These are phyloP conservation scores for Venturia oleaginea DNA, from an alignment of 2,329 filamentous ascomycete genomes.

Conservation along the genomic window DNA sequence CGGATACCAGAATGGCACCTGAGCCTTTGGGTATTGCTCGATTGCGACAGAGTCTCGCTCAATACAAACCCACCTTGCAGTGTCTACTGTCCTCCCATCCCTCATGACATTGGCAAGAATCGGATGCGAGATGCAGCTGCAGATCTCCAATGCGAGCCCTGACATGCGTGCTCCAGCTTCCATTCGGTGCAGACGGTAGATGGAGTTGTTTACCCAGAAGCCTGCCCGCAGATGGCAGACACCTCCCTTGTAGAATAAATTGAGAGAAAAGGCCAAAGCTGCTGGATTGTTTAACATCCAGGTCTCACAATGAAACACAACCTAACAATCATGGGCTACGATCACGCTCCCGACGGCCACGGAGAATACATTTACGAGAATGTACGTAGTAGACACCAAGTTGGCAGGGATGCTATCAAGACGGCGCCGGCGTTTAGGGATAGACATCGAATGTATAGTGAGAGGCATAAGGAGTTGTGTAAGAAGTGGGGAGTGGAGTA, in stretches of 20 bases:
- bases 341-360: constrained; percentile 35
- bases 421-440: constrained; percentile 27
- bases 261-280: constrained; percentile 34
- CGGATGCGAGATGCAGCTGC: not conserved
- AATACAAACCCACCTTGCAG: not conserved
- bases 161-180: not conserved
- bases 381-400: constrained; percentile 33
- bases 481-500: constrained; percentile 26
- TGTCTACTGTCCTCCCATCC: not conserved
- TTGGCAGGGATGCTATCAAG: constrained; percentile 35
- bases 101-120: not conserved
- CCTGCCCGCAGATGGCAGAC: constrained; percentile 26
- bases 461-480: constrained; percentile 27
- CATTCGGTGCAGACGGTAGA: not conserved
- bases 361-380: constrained; percentile 35
- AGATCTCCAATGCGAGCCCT: not conserved
- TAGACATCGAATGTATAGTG: constrained; percentile 28
- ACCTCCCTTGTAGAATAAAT: constrained; percentile 33
- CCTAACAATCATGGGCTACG: constrained; percentile 35
- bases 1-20: constrained; percentile 25
- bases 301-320: constrained; percentile 33
- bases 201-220: constrained; percentile 6
- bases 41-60: not conserved
- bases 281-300: constrained; percentile 32
- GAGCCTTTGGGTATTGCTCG: constrained; percentile 21